These are phyloP conservation scores for Chrysanthemum makinoi DNA, from an alignment of 129 eudicot species.

Conservation along the genomic window DNA sequence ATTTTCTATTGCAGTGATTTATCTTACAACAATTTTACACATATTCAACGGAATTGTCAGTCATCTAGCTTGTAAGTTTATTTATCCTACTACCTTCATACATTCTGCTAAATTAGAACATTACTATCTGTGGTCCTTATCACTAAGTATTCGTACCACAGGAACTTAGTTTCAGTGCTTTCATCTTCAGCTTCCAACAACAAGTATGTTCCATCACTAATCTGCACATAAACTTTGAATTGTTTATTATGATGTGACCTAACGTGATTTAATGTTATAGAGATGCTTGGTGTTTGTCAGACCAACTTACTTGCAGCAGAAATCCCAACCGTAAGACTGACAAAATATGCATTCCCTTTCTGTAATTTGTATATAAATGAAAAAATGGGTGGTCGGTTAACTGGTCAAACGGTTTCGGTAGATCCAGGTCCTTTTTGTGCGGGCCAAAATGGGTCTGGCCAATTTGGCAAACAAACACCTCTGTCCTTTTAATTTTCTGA, in stretches of 20 bases:
- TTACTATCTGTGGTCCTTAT: slow-evolving; percentile 13
- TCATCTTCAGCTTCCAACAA: slow-evolving; percentile 41
- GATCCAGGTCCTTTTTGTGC: too few relatives aligned
- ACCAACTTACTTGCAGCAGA: slow-evolving; percentile 57
- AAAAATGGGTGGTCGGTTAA: too few relatives aligned
- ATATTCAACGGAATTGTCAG: slow-evolving; percentile 35
- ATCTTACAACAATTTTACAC: slow-evolving; percentile 73
- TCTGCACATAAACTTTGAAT: background rate
- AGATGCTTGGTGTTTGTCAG: slow-evolving; percentile 60
- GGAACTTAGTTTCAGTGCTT: slow-evolving; percentile 66
- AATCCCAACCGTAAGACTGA: slow-evolving; percentile 44
- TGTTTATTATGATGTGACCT: slow-evolving; percentile 8
- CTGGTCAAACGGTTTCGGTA: too few relatives aligned
- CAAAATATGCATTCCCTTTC: slow-evolving; percentile 1
- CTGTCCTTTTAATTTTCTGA: background rate
- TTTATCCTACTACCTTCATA: background rate
- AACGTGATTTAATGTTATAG: slow-evolving; percentile 31
- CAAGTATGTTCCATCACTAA: slow-evolving; percentile 43
- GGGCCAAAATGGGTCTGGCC: too few relatives aligned
- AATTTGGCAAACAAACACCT: background rate
- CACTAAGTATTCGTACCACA: slow-evolving; percentile 32
- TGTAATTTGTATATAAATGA: slow-evolving; percentile 6
- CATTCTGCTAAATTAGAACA: background rate
- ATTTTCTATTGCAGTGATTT: slow-evolving; percentile 51
- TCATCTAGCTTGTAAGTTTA: slow-evolving; percentile 52